Conservation (phyloP, 2,329 filamentous ascomycete species). For the Tolypocladium paradoxum region DNA sequence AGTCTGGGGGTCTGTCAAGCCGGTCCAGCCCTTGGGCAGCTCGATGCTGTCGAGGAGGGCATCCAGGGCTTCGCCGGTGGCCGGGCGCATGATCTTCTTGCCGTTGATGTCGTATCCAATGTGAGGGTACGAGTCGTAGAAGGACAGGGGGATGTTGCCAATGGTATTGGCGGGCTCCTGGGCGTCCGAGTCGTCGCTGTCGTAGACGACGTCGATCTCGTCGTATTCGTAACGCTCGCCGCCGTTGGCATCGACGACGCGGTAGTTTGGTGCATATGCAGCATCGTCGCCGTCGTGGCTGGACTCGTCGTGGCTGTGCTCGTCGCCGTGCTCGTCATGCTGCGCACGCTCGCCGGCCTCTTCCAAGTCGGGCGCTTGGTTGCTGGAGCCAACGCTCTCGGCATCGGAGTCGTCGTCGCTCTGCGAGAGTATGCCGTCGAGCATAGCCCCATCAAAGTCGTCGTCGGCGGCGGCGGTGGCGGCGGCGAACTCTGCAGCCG, state of each 20-base stretch:
- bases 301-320: conserved; percentile 12
- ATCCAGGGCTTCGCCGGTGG: conserved; percentile 86
- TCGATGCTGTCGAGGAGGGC: conserved; percentile 93
- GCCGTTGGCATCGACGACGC: conserved; percentile 77
- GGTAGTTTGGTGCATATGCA: neutral
- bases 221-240: conserved; percentile 83
- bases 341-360: neutral
- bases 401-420: conserved; percentile 26
- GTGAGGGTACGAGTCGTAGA: conserved; percentile 96
- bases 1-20: conserved; percentile 84
- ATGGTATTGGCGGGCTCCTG: conserved; percentile 79
- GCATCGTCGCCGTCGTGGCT: neutral
- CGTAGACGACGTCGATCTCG: conserved; percentile 89
- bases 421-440: conserved; percentile 45
- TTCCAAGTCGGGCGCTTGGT: conserved; percentile 7
- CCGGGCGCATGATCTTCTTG: conserved; percentile 93
- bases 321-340: conserved; percentile 23
- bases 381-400: conserved; percentile 8
- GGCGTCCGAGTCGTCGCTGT: conserved; percentile 87
- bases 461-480: no score
- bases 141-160: conserved; percentile 83
- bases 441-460: conserved; percentile 43
- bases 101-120: conserved; percentile 99
- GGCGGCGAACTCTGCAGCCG: conserved; percentile 42
- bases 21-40: conserved; percentile 93